Conservation (phyloP, 345 rosid genomes). For the Lepidium africanum region DNA sequence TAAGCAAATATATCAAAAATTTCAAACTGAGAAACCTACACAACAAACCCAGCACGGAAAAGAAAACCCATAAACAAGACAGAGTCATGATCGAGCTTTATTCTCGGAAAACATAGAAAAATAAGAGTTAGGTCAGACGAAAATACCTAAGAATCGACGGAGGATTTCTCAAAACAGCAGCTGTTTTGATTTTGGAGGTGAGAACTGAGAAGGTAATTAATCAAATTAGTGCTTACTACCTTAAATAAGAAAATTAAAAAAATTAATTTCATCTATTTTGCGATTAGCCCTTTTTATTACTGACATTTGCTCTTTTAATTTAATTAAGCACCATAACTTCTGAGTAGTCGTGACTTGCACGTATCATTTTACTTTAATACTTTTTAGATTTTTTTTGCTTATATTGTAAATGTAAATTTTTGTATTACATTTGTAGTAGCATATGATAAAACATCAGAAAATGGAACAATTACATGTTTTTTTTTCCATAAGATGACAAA, state of each 20-base stretch:
- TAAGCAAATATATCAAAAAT: not conserved
- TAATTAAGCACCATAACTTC: no score
- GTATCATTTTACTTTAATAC: no score
- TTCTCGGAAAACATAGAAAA: not conserved
- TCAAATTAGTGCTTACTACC: not conserved
- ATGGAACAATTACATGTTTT: not conserved
- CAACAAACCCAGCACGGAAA: slow-evolving; percentile 1
- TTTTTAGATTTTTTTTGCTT: no score
- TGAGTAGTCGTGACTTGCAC: no score
- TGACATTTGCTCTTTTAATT: no score
- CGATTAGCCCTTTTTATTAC: no score
- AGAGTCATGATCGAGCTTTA: not conserved
- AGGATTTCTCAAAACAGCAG: not conserved
- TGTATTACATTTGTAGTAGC: not conserved
- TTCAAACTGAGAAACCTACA: not conserved
- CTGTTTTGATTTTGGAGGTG: not conserved
- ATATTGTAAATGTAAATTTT: no score
- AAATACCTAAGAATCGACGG: slow-evolving; percentile 2
- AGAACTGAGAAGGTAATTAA: not conserved
- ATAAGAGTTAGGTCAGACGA: not conserved
- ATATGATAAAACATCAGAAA: not conserved
- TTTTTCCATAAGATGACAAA: no score
- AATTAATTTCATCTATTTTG: not conserved
- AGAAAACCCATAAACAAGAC: not conserved
- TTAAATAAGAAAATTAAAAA: not conserved